These are phyloP conservation scores for Heliamphora pulchella DNA, from an alignment of 179 eudicot species.

Conservation along the genomic window DNA sequence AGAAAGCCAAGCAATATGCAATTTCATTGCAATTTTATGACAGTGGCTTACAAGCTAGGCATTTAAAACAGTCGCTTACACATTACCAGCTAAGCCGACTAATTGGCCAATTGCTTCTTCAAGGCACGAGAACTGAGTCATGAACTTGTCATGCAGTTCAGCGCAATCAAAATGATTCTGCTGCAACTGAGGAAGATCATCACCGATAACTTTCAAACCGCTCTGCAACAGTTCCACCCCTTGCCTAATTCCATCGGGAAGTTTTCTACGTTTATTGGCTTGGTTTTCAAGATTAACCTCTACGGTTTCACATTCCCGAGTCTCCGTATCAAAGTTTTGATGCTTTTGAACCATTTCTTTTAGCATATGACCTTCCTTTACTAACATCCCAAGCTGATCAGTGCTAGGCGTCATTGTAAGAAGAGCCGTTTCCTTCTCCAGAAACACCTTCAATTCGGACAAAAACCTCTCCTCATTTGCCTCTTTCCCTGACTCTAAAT, in stretches of 20 bases:
- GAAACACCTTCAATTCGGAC: constrained; percentile 69
- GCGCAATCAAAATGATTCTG: constrained; percentile 29
- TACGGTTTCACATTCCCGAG: constrained; percentile 26
- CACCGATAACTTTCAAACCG: constrained; percentile 63
- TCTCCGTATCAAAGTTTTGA: constrained; percentile 12
- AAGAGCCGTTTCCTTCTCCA: constrained; percentile 70
- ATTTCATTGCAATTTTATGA: background rate
- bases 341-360: constrained; percentile 33
- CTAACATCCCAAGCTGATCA: constrained; percentile 44
- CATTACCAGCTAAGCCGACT: constrained; percentile 40
- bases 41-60: background rate
- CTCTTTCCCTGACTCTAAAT: constrained; percentile 45
- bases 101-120: constrained; percentile 53
- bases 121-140: constrained; percentile 50
- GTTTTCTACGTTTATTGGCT: constrained; percentile 52
- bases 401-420: constrained; percentile 27
- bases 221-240: constrained; percentile 75
- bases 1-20: background rate
- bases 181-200: constrained; percentile 55
- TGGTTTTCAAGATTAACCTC: constrained; percentile 34
- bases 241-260: constrained; percentile 59
- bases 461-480: constrained; percentile 61
- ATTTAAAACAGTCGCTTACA: constrained; percentile 14
- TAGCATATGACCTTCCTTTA: constrained; percentile 51
- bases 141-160: constrained; percentile 47